A percentile compares a stretch with the other conserved stretches of the same genome.
These are phyloP conservation scores for Candida methanosorbosa DNA, from an alignment of 805 yeast species.

Conservation along the genomic window DNA sequence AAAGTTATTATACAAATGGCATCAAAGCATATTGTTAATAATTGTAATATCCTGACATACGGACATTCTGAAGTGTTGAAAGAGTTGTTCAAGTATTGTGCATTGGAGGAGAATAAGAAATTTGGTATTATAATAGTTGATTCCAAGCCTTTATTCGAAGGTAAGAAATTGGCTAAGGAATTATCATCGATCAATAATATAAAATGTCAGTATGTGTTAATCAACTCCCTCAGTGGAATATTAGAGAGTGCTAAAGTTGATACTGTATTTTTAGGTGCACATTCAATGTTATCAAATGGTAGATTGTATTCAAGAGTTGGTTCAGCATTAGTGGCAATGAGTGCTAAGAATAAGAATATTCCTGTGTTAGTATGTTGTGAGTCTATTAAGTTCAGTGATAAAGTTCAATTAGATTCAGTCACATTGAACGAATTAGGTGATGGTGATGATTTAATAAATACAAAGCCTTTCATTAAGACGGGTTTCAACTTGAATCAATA, in stretches of 20 bases:
- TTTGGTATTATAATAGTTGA: constrained; percentile 85
- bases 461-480: constrained; percentile 47
- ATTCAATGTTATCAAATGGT: constrained; percentile 94
- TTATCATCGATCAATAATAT: constrained; percentile 53
- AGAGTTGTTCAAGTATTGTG: constrained; percentile 64
- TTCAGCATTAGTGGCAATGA: constrained; percentile 87
- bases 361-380: constrained; percentile 97
- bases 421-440: constrained; percentile 88
- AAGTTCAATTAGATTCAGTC: constrained; percentile 94
- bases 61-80: constrained; percentile 83
- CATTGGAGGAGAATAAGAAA: constrained; percentile 45
- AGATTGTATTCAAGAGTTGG: constrained; percentile 90
- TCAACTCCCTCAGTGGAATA: constrained; percentile 72
- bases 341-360: constrained; percentile 77
- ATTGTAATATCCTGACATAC: constrained; percentile 75
- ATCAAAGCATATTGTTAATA: constrained; percentile 63
- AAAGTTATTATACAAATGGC: constrained; percentile 77
- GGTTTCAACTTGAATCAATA: constrained; percentile 63
- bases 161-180: constrained; percentile 62
- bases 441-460: constrained; percentile 56
- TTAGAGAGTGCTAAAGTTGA: constrained; percentile 68
- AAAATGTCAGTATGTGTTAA: constrained; percentile 67
- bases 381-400: constrained; percentile 86
- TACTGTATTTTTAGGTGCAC: constrained; percentile 90
- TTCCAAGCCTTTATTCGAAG: constrained; percentile 91